Base-by-base conservation (phyloP, 2,329 filamentous ascomycete species). In the Xylariaceae sp. region DNA sequence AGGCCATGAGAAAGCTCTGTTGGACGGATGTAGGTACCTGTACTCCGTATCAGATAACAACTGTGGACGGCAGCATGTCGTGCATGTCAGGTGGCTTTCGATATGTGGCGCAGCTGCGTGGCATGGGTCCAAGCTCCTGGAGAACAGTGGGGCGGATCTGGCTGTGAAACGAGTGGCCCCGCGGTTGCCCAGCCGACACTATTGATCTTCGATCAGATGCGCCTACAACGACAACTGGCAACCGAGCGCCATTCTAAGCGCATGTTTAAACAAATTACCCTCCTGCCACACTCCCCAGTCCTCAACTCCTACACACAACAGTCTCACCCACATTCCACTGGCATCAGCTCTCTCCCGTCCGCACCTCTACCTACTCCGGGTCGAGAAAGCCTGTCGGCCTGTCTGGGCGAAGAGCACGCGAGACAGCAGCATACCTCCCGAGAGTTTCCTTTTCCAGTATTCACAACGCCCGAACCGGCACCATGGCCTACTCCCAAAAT, bases 401-500 rank as follows among this genome's bases (percentile, higher is more conserved):
- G n/a, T n/a, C n/a, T n/a, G n/a, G n/a, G n/a, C n/a, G n/a, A n/a
- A n/a, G n/a, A 26, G 7, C 24, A 26, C 24, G 24, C n/a, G 24
- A 26, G 5, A 13, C 30, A 15, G 12, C 18, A 23, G 5, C 19
- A 7, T 26, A 26, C 24, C 24, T 26, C 24, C 15, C 24, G 24
- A 26, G 24, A n/a, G n/a, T n/a, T 26, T 26, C 24, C 31, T 31
- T 26, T 36, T 24, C 24, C 29, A 24, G 24, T 26, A 26, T 26
- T 14, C 6, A 6, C 36, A 24, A 39, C 44, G 35, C 44, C 43
- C 24, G n/a, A 23, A 8, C 21, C 21, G 8, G 21, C 45, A 32
- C 40, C 50, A 75, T 75, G 71, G 63, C 71, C 55, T 67, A 68
- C 39, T 58, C 53, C 44, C 67, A 72, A 45, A 67, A 70, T 46